Base-by-base conservation (phyloP, 805 yeast species). In the Tetrapisispora phaffii region DNA sequence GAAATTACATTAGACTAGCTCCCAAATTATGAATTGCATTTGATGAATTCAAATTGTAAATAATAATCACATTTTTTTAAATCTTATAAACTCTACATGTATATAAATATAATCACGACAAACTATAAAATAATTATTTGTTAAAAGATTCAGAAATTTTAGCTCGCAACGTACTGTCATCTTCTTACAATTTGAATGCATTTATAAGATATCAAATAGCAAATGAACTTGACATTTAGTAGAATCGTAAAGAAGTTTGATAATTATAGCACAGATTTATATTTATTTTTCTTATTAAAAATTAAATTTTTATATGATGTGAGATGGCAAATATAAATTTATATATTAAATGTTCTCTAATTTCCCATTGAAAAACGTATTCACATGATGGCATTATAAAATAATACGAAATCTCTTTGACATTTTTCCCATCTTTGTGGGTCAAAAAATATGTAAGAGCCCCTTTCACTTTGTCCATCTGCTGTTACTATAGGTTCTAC, bases 351-450 rank as follows among this genome's bases (percentile, higher is more conserved):
- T 3, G 21, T 38, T 24, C n/a, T 17, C 19, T 17, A 17, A 26
- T 17, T 16, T 21, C 28, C 23, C 9, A 13, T 13, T 38, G 32
- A 24, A 26, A 17, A 38, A 17, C 23, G 10, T 38, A 26, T 33
- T 60, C 68, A 75, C 66, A 82, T 79, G 52, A 79, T 79, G 41
- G 80, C 79, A 41, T 76, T 80, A 58, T 79, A 79, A 58, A 73
- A 73, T 44, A 79, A 59, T 13, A 77, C 70, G 58, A 79, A 78
- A 56, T 80, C 85, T 58, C 77, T 76, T 64, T 85, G 87, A 51
- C 90, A 88, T 65, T 85, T 86, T 57, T 87, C 95, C 99, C 99
- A 93, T 49, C 85, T 79, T 53, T 82, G 85, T 4, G 97, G 97
- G 59, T 93, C 97, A 62, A 93, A 93, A 63, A 93, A 90, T 21